A percentile compares a stretch with the other conserved stretches of the same genome.
phyloP scores from a whole-genome alignment of 2,329 filamentous ascomycete genomes.

The Penicillium sclerotigenum region DNA sequence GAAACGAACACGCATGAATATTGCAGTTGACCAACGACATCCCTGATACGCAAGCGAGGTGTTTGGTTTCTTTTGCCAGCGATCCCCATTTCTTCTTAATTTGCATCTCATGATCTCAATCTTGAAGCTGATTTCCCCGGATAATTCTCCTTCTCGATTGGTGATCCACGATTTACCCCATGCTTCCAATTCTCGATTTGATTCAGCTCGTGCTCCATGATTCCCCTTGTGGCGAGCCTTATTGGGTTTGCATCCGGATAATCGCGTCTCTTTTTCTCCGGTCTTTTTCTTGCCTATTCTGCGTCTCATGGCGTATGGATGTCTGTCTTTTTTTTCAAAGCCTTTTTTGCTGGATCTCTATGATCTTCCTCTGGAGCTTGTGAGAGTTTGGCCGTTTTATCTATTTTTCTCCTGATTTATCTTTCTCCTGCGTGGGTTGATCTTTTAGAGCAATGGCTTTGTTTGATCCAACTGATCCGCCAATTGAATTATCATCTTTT shows the following conservation, averaged over 20 bases:
- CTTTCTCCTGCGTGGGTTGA: background rate
- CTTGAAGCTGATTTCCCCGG: constrained; percentile 4
- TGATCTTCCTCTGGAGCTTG: constrained; percentile 10
- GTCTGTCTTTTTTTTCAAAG: constrained; percentile 11
- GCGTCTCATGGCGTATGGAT: constrained; percentile 11
- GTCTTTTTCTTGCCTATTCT: constrained; percentile 7
- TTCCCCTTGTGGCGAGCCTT: constrained; percentile 11
- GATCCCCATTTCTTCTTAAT: constrained; percentile 11
- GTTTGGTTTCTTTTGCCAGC: constrained; percentile 25
- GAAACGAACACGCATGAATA: constrained; percentile 26
- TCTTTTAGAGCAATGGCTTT: constrained; percentile 2
- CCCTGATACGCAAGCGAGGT: constrained; percentile 24
- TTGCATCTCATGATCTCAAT: constrained; percentile 10
- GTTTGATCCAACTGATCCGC: background rate
- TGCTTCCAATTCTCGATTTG: constrained; percentile 8
- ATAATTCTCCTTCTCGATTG: background rate
- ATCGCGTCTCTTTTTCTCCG: constrained; percentile 5
- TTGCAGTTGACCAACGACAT: constrained; percentile 22
- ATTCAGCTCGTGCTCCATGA: constrained; percentile 8
- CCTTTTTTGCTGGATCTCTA: constrained; percentile 1
- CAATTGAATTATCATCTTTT: constrained; percentile 3
- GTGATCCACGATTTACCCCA: constrained; percentile 1
- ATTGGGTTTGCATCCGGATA: constrained; percentile 14
- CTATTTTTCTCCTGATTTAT: constrained; percentile 9
- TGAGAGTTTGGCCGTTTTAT: constrained; percentile 8